phyloP scores from a whole-genome alignment of 2,329 filamentous ascomycete species.

The Thelonectria rubi region DNA sequence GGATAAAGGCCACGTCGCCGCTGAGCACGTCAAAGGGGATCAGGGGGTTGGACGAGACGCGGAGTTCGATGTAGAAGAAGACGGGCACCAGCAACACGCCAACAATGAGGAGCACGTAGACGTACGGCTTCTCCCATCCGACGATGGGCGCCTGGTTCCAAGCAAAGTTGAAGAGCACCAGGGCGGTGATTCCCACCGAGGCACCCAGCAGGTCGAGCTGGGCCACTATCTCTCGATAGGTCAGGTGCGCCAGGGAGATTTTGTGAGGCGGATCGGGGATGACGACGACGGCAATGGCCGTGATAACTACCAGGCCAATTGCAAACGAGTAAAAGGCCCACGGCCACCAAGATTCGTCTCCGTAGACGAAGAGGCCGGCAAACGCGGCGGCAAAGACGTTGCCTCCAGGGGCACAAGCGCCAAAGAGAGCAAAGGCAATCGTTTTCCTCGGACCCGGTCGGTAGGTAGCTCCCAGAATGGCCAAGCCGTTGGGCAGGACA shows the following conservation, averaged over 20 bases:
- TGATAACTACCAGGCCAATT: slow-evolving; percentile 47
- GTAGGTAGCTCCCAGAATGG: slow-evolving; percentile 67
- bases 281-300: slow-evolving; percentile 43
- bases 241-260: slow-evolving; percentile 23
- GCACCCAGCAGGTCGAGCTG: slow-evolving; percentile 54
- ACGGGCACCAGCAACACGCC: slow-evolving; percentile 61
- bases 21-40: slow-evolving; percentile 62
- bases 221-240: slow-evolving; percentile 32
- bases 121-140: slow-evolving; percentile 65
- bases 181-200: slow-evolving; percentile 58
- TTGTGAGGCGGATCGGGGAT: slow-evolving; percentile 46
- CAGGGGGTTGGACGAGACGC: slow-evolving; percentile 59
- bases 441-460: slow-evolving; percentile 65
- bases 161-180: slow-evolving; percentile 72
- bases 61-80: slow-evolving; percentile 67
- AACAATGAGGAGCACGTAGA: slow-evolving; percentile 66
- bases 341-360: slow-evolving; percentile 54
- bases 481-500: slow-evolving; percentile 70
- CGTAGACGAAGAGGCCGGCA: slow-evolving; percentile 51
- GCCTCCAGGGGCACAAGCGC: slow-evolving; percentile 57
- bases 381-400: slow-evolving; percentile 54
- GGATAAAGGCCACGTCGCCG: slow-evolving; percentile 63
- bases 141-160: slow-evolving; percentile 71
- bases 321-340: slow-evolving; percentile 57
- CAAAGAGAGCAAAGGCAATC: slow-evolving; percentile 65